Evolutionary conservation across 306 rosid species (phyloP), one percentile per base, ranked within the genome.

Genomic region (Cicer bijugum): DNA sequence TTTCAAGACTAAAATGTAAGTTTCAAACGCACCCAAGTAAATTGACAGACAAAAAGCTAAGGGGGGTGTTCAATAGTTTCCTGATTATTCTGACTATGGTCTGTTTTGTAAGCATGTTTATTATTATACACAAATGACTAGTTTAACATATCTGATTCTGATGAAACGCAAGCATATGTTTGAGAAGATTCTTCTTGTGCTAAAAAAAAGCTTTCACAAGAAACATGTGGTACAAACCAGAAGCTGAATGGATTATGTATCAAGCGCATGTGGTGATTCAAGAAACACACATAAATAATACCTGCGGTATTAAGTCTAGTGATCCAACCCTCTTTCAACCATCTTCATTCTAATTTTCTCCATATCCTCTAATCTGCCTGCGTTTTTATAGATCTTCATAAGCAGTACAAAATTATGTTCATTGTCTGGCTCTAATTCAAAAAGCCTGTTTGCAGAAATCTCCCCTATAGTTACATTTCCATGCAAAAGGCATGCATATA

Each of bases 401-500:
- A 93, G 74, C 75, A 93, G 96, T 68, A 82, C 83, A 74, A 89
- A 93, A 71, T 93, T 93, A 33, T 84, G 96, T 66, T 91, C 96
- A 14, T 88, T 89, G 80, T 91, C 97, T 0, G 91, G 98, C 66
- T 89, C 96, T 82, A 91, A 87, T 67, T 91, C 97, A 15, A 91
- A 88, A 48, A 94, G 96, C 59, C 73, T 84, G 75, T 82, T 87
- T 62, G 92, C 96, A 51, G 97, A 90, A 85, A 89, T 57, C 85
- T 89, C 90, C 39, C 97, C 98, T 8, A 88, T 61, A 11, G 76
- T 72, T 47, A 82, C 88, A 78, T 88, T 80, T 58, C 85, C 85
- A 42, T 86, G 92, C 58, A 88, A 81, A 86, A 48, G 75, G 72
- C 96, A 91, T 20, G 97, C 90, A 86, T 86, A 89, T 50, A 91